A percentile compares a stretch with the other conserved stretches of the same genome.
Conservation (phyloP, 2,329 filamentous ascomycete species). For the Talaromyces sp. region DNA sequence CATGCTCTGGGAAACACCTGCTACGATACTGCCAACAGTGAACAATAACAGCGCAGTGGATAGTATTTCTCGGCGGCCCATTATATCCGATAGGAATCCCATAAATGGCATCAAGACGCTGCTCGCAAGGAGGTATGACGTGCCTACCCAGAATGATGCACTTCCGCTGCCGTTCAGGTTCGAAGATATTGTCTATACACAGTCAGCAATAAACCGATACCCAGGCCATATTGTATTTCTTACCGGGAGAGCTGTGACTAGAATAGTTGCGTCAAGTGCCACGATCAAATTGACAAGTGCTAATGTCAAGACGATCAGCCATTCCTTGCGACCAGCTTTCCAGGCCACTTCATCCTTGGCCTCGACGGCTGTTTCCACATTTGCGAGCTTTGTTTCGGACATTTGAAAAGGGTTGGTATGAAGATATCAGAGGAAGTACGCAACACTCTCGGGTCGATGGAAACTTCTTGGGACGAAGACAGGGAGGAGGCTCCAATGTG, state of each 20-base stretch:
- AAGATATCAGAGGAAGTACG: not conserved
- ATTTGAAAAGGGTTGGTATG: not conserved
- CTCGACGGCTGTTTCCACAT: not conserved
- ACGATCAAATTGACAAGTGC: conserved; percentile 1
- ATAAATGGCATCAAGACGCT: conserved; percentile 48
- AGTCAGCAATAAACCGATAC: not conserved
- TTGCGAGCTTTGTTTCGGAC: not conserved
- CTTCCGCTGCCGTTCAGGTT: conserved; percentile 32
- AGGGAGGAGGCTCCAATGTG: no score
- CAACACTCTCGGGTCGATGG: not conserved
- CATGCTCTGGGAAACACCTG: conserved; percentile 39
- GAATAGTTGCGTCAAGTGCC: conserved; percentile 6
- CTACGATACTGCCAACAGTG: conserved; percentile 42
- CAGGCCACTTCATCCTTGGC: not conserved
- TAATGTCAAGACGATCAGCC: not conserved
- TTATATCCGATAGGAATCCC: conserved; percentile 44
- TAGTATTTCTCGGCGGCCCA: conserved; percentile 43
- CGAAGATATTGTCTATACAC: conserved; percentile 27
- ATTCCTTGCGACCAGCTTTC: not conserved
- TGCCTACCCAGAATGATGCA: conserved; percentile 49
- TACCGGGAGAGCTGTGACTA: conserved; percentile 1
- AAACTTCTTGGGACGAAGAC: not conserved
- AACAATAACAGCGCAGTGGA: conserved; percentile 40
- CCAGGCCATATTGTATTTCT: not conserved
- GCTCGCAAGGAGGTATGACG: conserved; percentile 42